Evolutionary conservation across 371 early-diverging fungal genomes (phyloP), one percentile per base, ranked within the genome.

Genomic region (Nematocida ausubeli): DNA sequence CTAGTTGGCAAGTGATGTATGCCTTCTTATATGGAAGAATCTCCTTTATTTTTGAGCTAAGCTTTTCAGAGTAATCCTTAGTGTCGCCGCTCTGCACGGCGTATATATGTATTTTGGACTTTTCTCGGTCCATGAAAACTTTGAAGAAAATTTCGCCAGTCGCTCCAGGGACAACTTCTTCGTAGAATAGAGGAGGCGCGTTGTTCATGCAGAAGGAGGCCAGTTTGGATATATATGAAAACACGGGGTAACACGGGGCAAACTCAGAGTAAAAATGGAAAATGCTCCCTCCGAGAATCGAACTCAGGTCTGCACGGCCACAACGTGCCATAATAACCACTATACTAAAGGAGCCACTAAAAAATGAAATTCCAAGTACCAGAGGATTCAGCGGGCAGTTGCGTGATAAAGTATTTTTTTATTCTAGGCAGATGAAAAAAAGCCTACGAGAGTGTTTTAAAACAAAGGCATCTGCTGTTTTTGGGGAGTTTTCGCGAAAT

Each of bases 221-320:
- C 7, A 32, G 54, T n/a, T 3, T n/a, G 22, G 12, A 34, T 39
- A 75, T 58, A 52, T 68, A 64, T 24, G 24, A 28, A 19, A 37
- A 42, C 24, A 47, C 26, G 28, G 28, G n/a, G 58, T 28, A 51
- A 62, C 47, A 63, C 58, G 56, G 60, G 39, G 49, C 24, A 2
- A 26, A 14, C 24, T 14, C 28, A 24, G 57, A 19, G 3, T 6
- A 67, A 37, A 60, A 82, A 47, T 47, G 28, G 42, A 68, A 64
- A 80, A 70, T 80, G 81, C 78, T 62, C 78, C 73, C 75, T 73
- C 71, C 81, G 83, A 83, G 81, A 81, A 66, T 81, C 72, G 78
- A 71, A 79, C 79, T 65, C 83, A 70, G 72, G 70, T 82, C 73
- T 80, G 51, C 80, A 73, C 80, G 79, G 72, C 72, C 79, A 82